Base-by-base conservation (phyloP, 2,329 filamentous ascomycete genomes). In the Hymenoscyphus fructigenus region DNA sequence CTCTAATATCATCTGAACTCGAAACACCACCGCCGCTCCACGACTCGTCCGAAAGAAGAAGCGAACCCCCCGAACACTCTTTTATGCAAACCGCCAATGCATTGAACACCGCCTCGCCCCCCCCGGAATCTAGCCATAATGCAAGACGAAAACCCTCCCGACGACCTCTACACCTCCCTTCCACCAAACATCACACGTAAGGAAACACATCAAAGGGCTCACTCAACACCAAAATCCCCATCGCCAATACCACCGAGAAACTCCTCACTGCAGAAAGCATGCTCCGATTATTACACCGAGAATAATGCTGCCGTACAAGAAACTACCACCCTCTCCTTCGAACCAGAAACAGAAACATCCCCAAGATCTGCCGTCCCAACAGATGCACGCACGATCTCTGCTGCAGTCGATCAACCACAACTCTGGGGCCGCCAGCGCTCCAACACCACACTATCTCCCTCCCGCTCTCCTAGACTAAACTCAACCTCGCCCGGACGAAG, bases 211-310 rank as follows among this genome's bases (percentile, higher is more conserved):
- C 60, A 66, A 20, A 62, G 63, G 58, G 65, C 61, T 4, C 50
- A 62, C n/a, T 66, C 64, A 29, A 57, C 64, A 20, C 61, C 60
- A 23, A 55, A 64, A 44, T 29, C 34, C 10, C 5, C 28, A 28
- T 44, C 32, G 23, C 1, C 26, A 14, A 67, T 65, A 4, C 56
- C 65, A 17, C 67, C 66, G 32, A 63, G 70, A 34, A 67, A 70
- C 60, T 71, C 70, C 7, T 69, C 67, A 20, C 60, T 70, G 62
- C 69, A 71, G 65, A 68, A 69, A 67, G 67, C 66, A 71, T 73
- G 72, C 72, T 67, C 66, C 2, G 70, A 74, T 59, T 69, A 72
- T 55, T 71, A 71, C 58, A 69, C 64, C 63, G 53, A 66, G 20
- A 60, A 68, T 63, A 67, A 71, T 60, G 55, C 56, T 65, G 61